Conservation (phyloP, 202 grass and related monocot genomes). For the Cymbopogon flexuosus region DNA sequence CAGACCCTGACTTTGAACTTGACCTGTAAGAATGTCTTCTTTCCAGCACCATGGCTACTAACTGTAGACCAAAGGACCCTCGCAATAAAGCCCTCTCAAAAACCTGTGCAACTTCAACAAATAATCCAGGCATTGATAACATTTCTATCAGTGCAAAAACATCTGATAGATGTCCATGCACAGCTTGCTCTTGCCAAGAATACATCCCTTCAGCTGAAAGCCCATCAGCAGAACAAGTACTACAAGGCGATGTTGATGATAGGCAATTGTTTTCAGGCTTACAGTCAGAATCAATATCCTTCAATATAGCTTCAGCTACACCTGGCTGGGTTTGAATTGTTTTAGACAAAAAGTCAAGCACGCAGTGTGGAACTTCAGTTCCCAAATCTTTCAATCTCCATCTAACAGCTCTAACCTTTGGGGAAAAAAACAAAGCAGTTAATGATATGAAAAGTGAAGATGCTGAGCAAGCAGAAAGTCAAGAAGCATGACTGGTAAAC, state of each 20-base stretch:
- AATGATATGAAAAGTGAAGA: conserved; percentile 21
- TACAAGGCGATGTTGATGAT: conserved; percentile 32
- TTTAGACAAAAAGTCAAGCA: conserved; percentile 78
- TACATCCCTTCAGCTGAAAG: conserved; percentile 63
- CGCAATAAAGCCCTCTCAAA: conserved; percentile 65
- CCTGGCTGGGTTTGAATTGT: conserved; percentile 65
- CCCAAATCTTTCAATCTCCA: conserved; percentile 67
- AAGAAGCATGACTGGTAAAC: conserved; percentile 34
- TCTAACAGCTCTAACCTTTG: conserved; percentile 60
- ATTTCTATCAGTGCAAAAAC: conserved; percentile 85
- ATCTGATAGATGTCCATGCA: conserved; percentile 71
- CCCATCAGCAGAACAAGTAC: conserved; percentile 39
- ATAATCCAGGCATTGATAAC: conserved; percentile 63
- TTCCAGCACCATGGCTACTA: conserved; percentile 84
- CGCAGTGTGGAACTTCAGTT: conserved; percentile 64
- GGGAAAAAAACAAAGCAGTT: conserved; percentile 4
- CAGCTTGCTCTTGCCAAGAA: conserved; percentile 59
- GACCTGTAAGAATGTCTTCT: conserved; percentile 65
- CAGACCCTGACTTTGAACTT: conserved; percentile 46
- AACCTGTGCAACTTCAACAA: conserved; percentile 70
- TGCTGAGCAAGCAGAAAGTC: conserved; percentile 21
- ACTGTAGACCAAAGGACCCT: conserved; percentile 57
- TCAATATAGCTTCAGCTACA: conserved; percentile 76
- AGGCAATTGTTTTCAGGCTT: conserved; percentile 50
- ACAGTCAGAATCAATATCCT: conserved; percentile 69